Conservation (phyloP, 192 early-diverging fungal species). For the Podila clonocystis region DNA sequence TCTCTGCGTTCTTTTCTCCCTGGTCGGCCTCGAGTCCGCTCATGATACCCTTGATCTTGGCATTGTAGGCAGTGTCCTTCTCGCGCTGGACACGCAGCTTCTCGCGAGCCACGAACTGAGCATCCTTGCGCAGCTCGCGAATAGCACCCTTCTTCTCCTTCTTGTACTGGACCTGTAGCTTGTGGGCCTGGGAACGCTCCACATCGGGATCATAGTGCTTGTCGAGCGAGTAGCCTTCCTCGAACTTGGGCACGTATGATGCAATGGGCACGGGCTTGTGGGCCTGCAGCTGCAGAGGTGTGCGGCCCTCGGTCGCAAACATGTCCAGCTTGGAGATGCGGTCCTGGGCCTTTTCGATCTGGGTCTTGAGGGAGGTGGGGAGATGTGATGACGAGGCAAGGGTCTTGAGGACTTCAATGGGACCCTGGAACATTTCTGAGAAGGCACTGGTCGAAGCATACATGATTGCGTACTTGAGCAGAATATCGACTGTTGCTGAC, state of each 20-base stretch:
- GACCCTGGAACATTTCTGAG: slow-evolving; percentile 66
- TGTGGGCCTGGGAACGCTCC: slow-evolving; percentile 76
- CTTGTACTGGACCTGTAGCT: slow-evolving; percentile 86
- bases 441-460: slow-evolving; percentile 74
- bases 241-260: slow-evolving; percentile 92
- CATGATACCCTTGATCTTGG: slow-evolving; percentile 93
- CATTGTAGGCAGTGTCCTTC: slow-evolving; percentile 85
- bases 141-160: slow-evolving; percentile 95
- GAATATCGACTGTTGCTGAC: slow-evolving; percentile 47
- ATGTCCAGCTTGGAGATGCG: slow-evolving; percentile 62
- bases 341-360: slow-evolving; percentile 39
- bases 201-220: slow-evolving; percentile 83
- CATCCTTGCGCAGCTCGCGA: slow-evolving; percentile 95
- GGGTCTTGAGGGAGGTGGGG: slow-evolving; percentile 29
- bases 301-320: slow-evolving; percentile 61
- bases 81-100: slow-evolving; percentile 72
- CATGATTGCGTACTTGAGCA: slow-evolving; percentile 57
- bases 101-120: slow-evolving; percentile 84
- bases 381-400: slow-evolving; percentile 20
- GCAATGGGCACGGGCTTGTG: slow-evolving; percentile 89
- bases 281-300: slow-evolving; percentile 84
- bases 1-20: slow-evolving; percentile 76
- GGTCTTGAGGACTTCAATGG: slow-evolving; percentile 37
- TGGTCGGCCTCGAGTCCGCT: slow-evolving; percentile 87
- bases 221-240: slow-evolving; percentile 90